phyloP scores from a whole-genome alignment of 2,329 filamentous ascomycete species.

The Sporothrix humicola region DNA sequence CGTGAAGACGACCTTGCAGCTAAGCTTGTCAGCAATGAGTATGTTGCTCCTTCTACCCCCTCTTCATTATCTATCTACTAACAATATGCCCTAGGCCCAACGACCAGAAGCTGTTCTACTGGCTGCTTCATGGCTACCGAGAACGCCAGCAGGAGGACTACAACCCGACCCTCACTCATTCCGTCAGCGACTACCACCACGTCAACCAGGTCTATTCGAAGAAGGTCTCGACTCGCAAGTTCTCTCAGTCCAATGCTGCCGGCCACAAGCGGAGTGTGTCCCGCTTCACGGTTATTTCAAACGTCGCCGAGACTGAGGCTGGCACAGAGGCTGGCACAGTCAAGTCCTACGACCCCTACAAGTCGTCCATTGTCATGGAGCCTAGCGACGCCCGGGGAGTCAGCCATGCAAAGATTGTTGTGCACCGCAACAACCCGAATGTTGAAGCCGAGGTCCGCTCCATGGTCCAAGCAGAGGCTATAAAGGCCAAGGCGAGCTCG shows the following conservation, averaged over 20 bases:
- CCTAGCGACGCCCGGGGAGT: slow-evolving; percentile 51
- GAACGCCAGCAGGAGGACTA: slow-evolving; percentile 89
- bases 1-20: slow-evolving; percentile 72
- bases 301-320: slow-evolving; percentile 56
- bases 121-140: slow-evolving; percentile 78
- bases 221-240: slow-evolving; percentile 66
- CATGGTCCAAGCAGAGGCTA: slow-evolving; percentile 39
- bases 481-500: slow-evolving; percentile 26
- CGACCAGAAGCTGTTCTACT: slow-evolving; percentile 93
- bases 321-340: slow-evolving; percentile 53
- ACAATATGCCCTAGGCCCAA: slow-evolving; percentile 63
- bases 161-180: slow-evolving; percentile 78
- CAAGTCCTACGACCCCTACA: slow-evolving; percentile 82
- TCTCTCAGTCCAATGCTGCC: slow-evolving; percentile 54
- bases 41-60: slow-evolving; percentile 45
- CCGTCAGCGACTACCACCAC: slow-evolving; percentile 90
- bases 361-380: slow-evolving; percentile 64
- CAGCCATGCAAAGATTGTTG: slow-evolving; percentile 69
- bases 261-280: slow-evolving; percentile 62
- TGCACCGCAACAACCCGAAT: slow-evolving; percentile 61
- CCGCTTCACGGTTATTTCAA: slow-evolving; percentile 69
- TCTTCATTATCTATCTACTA: background rate
- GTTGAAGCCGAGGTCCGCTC: slow-evolving; percentile 47
- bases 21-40: slow-evolving; percentile 70
- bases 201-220: slow-evolving; percentile 66